Percentiles rank a stretch among this genome's conserved stretches.
phyloP scores from a whole-genome alignment of 108 stramenopile species.

The Nitzschia sp. region DNA sequence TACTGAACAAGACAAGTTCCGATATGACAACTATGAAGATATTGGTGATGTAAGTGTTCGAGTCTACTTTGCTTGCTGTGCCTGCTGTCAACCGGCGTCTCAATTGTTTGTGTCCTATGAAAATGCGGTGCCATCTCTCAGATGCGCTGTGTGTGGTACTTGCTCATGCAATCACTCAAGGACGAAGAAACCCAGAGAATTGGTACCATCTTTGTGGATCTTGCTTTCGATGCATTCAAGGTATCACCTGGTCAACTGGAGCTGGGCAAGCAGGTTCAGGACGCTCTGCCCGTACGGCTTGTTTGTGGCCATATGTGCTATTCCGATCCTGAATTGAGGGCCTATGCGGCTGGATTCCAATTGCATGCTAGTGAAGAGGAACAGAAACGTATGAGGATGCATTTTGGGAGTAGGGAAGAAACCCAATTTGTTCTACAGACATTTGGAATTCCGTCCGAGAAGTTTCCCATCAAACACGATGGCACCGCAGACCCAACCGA shows the following conservation, averaged over 20 bases:
- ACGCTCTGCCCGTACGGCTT: conserved; percentile 1
- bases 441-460: background rate
- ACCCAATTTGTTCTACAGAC: background rate
- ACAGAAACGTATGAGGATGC: background rate
- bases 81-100: too few species aligned
- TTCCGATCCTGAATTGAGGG: conserved; percentile 4
- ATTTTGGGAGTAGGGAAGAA: background rate
- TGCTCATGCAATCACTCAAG: background rate
- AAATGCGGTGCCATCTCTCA: background rate
- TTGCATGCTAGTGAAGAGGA: background rate
- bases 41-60: too few species aligned
- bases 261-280: background rate
- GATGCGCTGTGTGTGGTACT: conserved; percentile 26
- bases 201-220: conserved; percentile 1
- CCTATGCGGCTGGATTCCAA: background rate
- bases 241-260: background rate
- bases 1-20: too few species aligned
- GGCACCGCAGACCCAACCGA: background rate
- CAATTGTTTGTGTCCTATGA: too few species aligned
- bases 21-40: too few species aligned
- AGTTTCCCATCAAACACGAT: background rate
- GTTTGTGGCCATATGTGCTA: conserved; percentile 23
- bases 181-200: conserved; percentile 25
- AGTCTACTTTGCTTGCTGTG: too few species aligned
- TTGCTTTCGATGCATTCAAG: background rate